phyloP scores from a whole-genome alignment of 1,139 yeast species.

The Nadsonia commutata region DNA sequence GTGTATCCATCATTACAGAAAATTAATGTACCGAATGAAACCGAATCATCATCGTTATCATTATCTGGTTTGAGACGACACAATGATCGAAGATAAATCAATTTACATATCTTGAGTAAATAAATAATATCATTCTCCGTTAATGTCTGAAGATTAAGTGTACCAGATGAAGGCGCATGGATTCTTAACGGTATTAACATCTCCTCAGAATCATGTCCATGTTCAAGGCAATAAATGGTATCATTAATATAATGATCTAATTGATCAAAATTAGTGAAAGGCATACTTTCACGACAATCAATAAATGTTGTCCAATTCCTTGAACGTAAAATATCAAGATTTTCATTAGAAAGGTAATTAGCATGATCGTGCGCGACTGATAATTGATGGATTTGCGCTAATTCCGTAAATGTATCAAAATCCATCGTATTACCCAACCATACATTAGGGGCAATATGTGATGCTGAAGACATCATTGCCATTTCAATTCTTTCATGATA shows the following conservation, averaged over 20 bases:
- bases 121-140: conserved; percentile 15
- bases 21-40: conserved; percentile 29
- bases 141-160: conserved; percentile 12
- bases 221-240: conserved; percentile 23
- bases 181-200: conserved; percentile 21
- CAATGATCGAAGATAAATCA: conserved; percentile 19
- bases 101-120: conserved; percentile 19
- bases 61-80: conserved; percentile 5
- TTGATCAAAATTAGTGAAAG: conserved; percentile 30
- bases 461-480: conserved; percentile 69
- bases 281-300: conserved; percentile 37
- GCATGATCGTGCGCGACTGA: conserved; percentile 7
- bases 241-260: conserved; percentile 18
- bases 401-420: conserved; percentile 21
- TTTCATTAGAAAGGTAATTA: conserved; percentile 2
- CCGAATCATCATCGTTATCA: conserved; percentile 7
- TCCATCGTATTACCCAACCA: conserved; percentile 74
- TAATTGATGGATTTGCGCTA: conserved; percentile 6
- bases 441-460: conserved; percentile 36
- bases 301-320: conserved; percentile 24
- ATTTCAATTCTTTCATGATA: conserved; percentile 71
- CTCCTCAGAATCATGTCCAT: background rate
- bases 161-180: conserved; percentile 73
- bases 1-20: conserved; percentile 90
- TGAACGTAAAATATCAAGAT: background rate